Percentiles rank a stretch among this genome's conserved stretches.
Evolutionary conservation across 2,329 filamentous ascomycete species (phyloP).

Genomic region (Beauveria rudraprayagi): DNA sequence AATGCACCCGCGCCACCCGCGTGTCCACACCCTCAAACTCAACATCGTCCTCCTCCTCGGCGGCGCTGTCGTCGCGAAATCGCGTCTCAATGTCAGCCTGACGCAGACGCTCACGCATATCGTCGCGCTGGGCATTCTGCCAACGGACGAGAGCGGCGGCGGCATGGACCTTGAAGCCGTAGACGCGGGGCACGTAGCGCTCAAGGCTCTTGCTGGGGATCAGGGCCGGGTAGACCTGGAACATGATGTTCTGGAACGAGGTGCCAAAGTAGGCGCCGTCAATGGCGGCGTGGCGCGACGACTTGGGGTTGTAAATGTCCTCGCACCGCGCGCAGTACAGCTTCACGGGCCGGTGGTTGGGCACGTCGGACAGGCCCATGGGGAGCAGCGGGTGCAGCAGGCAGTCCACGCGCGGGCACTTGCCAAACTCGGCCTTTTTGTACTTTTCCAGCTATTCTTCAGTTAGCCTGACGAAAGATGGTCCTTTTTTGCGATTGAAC

Average conservation of each 20-base stretch:
- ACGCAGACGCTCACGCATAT: conserved; percentile 70
- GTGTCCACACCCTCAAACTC: conserved; percentile 31
- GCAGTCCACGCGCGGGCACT: conserved; percentile 94
- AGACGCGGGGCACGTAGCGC: conserved; percentile 83
- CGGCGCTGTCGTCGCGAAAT: conserved; percentile 63
- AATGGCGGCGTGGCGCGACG: conserved; percentile 86
- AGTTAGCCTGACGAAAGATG: not conserved
- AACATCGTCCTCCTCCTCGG: conserved; percentile 50
- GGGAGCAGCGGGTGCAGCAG: conserved; percentile 87
- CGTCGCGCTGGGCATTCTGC: conserved; percentile 75
- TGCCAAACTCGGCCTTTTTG: conserved; percentile 96
- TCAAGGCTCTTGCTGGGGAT: conserved; percentile 78
- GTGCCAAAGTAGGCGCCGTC: conserved; percentile 98
- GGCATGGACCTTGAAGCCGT: conserved; percentile 93
- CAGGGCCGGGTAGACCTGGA: conserved; percentile 92
- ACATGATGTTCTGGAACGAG: conserved; percentile 97
- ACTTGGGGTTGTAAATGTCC: conserved; percentile 98
- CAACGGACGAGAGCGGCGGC: conserved; percentile 81
- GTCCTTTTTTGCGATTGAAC: too few species aligned
- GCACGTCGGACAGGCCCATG: conserved; percentile 85
- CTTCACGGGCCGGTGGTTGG: conserved; percentile 85
- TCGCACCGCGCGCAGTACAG: conserved; percentile 96
- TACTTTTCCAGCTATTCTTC: conserved; percentile 82
- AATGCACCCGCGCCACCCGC: not conserved
- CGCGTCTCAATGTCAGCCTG: conserved; percentile 68